phyloP scores from a whole-genome alignment of 176 grass and related monocot genomes.

The Phragmites australis region DNA sequence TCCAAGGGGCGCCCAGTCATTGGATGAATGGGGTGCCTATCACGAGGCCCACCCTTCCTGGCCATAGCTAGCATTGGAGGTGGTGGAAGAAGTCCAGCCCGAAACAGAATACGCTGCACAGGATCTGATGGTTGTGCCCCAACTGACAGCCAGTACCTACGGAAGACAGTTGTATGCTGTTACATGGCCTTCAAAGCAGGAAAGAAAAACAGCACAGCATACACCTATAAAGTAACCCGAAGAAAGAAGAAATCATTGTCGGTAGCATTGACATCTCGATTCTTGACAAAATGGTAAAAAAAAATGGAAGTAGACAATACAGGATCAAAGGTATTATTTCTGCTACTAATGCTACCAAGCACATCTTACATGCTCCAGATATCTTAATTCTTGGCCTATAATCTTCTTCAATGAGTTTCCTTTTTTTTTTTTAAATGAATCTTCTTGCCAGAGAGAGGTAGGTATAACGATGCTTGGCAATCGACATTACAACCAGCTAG shows the following conservation, averaged over 20 bases:
- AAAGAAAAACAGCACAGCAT: not conserved
- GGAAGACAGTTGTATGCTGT: not conserved
- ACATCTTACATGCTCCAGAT: not conserved
- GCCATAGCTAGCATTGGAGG: constrained; percentile 82
- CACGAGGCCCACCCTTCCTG: constrained; percentile 71
- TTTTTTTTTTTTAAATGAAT: too few species aligned
- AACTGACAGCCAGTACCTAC: constrained; percentile 89
- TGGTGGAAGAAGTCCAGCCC: constrained; percentile 75
- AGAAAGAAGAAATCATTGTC: not conserved
- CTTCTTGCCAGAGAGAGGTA: not conserved
- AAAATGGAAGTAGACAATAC: not conserved
- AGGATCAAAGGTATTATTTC: not conserved
- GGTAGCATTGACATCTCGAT: not conserved
- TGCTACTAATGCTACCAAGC: not conserved
- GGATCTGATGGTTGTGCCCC: constrained; percentile 89
- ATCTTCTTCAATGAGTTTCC: not conserved
- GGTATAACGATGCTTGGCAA: not conserved
- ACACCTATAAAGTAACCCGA: constrained; percentile 2
- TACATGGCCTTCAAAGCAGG: not conserved
- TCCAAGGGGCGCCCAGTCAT: constrained; percentile 75
- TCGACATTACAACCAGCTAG: constrained; percentile 18
- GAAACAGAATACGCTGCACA: constrained; percentile 85
- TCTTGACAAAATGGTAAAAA: not conserved
- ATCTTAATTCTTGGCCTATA: not conserved
- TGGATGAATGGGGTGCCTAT: constrained; percentile 65